phyloP scores from a whole-genome alignment of 306 rosid species.

The Prinsepia uniflora region DNA sequence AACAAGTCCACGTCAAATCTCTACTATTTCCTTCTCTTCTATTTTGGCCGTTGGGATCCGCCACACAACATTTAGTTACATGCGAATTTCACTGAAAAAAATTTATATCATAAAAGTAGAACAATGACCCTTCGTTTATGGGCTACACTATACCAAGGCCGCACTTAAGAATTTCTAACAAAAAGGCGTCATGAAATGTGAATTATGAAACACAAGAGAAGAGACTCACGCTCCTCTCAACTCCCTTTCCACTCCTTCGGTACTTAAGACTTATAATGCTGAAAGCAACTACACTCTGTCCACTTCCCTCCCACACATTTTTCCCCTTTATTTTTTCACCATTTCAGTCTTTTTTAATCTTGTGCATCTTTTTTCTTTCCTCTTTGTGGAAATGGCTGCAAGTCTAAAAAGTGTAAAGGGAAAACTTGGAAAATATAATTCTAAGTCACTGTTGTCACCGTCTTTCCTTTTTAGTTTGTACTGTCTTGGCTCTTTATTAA shows the following conservation, averaged over 20 bases:
- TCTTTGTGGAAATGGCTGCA: constrained; percentile 9
- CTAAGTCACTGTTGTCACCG: background rate
- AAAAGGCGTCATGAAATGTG: constrained; percentile 10
- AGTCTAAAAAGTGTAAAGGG: constrained; percentile 21
- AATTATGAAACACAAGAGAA: constrained; percentile 15
- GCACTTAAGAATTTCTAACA: too few species aligned
- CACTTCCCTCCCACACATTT: constrained; percentile 41
- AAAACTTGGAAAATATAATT: constrained; percentile 2
- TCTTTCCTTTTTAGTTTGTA: background rate
- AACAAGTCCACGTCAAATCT: too few species aligned
- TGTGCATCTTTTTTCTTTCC: background rate
- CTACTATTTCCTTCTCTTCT: too few species aligned
- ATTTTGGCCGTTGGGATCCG: too few species aligned
- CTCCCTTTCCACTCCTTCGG: background rate
- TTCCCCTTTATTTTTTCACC: background rate
- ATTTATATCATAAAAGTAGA: too few species aligned
- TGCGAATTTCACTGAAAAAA: too few species aligned
- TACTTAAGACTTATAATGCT: background rate
- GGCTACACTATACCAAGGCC: too few species aligned
- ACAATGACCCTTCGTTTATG: too few species aligned
- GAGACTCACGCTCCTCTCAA: background rate
- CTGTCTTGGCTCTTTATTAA: background rate
- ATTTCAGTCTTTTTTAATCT: background rate
- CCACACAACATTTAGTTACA: too few species aligned
- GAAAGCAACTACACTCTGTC: constrained; percentile 38